phyloP scores from a whole-genome alignment of 768 basidiomycete genomes.

The Coprinopsis marcescibilis region DNA sequence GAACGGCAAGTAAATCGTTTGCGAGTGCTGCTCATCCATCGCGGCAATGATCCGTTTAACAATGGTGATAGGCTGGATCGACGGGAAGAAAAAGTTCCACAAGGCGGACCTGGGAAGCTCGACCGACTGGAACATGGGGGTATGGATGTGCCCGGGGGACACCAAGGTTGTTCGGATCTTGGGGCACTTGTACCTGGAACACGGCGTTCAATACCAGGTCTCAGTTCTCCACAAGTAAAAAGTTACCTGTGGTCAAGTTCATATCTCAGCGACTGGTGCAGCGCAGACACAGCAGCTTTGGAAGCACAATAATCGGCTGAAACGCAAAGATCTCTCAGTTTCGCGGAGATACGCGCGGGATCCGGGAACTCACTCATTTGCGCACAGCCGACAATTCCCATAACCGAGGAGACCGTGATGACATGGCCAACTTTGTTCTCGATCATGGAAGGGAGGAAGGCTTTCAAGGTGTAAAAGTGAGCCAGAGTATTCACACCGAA shows the following conservation, averaged over 20 bases:
- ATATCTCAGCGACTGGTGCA: conserved; percentile 82
- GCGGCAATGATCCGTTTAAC: conserved; percentile 80
- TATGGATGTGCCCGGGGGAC: conserved; percentile 73
- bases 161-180: conserved; percentile 85
- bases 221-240: neutral
- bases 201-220: neutral
- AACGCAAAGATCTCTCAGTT: neutral
- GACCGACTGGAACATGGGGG: conserved; percentile 67
- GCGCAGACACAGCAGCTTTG: conserved; percentile 79
- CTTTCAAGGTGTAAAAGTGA: conserved; percentile 90
- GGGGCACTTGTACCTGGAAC: conserved; percentile 59
- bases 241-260: conserved; percentile 76
- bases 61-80: conserved; percentile 63
- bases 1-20: conserved; percentile 67
- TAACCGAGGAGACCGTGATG: conserved; percentile 74
- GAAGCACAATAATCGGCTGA: conserved; percentile 87
- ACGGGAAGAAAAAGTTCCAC: conserved; percentile 73
- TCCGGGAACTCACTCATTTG: conserved; percentile 58
- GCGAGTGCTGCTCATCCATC: conserved; percentile 74
- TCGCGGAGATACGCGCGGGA: neutral
- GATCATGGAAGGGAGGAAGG: conserved; percentile 88
- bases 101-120: conserved; percentile 42
- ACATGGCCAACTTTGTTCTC: conserved; percentile 77
- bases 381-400: conserved; percentile 65
- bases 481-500: conserved; percentile 84